Evolutionary conservation across 2,329 filamentous ascomycete genomes (phyloP).

Genomic region (Mycosphaerelloides madeirae): DNA sequence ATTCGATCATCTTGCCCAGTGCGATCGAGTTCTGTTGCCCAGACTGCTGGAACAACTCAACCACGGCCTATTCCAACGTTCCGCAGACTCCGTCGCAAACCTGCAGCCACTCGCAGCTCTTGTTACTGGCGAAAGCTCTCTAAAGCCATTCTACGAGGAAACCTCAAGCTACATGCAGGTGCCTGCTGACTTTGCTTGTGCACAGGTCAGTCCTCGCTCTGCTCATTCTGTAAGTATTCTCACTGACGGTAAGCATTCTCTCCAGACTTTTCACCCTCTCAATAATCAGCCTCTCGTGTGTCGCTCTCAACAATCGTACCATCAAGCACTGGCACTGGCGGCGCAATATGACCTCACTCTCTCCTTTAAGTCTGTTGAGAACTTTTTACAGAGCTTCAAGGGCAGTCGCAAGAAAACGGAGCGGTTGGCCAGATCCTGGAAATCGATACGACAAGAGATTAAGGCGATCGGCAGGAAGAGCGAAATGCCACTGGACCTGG

Average conservation of each 20-base stretch:
- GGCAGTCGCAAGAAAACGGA: slow-evolving; percentile 16
- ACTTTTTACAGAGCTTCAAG: slow-evolving; percentile 10
- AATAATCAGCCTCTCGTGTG: slow-evolving; percentile 41
- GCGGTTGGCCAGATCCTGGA: slow-evolving; percentile 15
- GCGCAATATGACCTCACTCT: slow-evolving; percentile 20
- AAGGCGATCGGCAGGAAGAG: slow-evolving; percentile 1
- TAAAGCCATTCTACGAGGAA: slow-evolving; percentile 33
- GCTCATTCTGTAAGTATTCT: slow-evolving; percentile 27
- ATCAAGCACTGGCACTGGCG: slow-evolving; percentile 19
- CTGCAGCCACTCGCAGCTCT: background rate
- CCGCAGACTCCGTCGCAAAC: background rate
- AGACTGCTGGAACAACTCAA: slow-evolving; percentile 18
- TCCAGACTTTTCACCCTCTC: slow-evolving; percentile 42
- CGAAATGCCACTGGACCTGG: slow-evolving; percentile 6
- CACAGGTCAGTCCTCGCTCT: slow-evolving; percentile 32
- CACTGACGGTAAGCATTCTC: slow-evolving; percentile 34
- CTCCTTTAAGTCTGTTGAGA: slow-evolving; percentile 9
- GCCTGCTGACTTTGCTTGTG: slow-evolving; percentile 38
- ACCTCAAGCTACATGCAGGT: slow-evolving; percentile 28
- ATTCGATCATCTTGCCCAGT: slow-evolving; percentile 22
- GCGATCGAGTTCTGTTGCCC: slow-evolving; percentile 16
- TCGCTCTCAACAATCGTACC: slow-evolving; percentile 21
- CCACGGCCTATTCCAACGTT: slow-evolving; percentile 13
- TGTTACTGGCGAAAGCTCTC: background rate
- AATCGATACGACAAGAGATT: slow-evolving; percentile 5